Evolutionary conservation across 2,329 filamentous ascomycete species (phyloP).

Genomic region (Fusarium pseudonygamai): DNA sequence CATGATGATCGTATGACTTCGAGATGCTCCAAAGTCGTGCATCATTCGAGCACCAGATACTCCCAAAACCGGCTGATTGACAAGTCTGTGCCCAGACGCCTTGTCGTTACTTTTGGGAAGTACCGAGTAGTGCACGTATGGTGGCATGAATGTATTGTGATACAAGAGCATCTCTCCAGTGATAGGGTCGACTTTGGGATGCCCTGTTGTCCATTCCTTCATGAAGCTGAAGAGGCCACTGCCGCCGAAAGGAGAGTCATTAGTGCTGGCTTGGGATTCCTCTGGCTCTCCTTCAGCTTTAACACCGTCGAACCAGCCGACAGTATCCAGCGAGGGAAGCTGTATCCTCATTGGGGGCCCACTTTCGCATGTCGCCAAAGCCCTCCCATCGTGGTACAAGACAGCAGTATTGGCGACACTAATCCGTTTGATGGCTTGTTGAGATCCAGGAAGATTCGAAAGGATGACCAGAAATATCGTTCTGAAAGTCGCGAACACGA

Average conservation of each 20-base stretch:
- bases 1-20: constrained; percentile 70
- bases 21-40: constrained; percentile 78
- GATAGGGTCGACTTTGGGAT: constrained; percentile 71
- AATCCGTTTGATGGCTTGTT: constrained; percentile 70
- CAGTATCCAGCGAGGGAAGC: constrained; percentile 70
- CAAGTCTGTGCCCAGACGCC: not conserved
- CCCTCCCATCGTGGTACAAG: constrained; percentile 73
- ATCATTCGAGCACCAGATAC: constrained; percentile 75
- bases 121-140: constrained; percentile 73
- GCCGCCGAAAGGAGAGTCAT: constrained; percentile 59
- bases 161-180: constrained; percentile 75
- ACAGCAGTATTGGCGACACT: constrained; percentile 76
- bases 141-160: constrained; percentile 71
- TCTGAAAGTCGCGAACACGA: constrained; percentile 5
- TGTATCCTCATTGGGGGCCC: constrained; percentile 74
- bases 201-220: constrained; percentile 76
- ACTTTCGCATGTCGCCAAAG: constrained; percentile 75
- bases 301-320: constrained; percentile 75
- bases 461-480: constrained; percentile 53
- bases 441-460: constrained; percentile 42
- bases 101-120: not conserved
- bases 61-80: constrained; percentile 62
- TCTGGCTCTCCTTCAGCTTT: constrained; percentile 60
- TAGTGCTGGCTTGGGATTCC: rapidly evolving
- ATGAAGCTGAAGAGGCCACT: constrained; percentile 67